Conservation (phyloP, 192 early-diverging fungal genomes). For the Dimargaris cristalligena region DNA sequence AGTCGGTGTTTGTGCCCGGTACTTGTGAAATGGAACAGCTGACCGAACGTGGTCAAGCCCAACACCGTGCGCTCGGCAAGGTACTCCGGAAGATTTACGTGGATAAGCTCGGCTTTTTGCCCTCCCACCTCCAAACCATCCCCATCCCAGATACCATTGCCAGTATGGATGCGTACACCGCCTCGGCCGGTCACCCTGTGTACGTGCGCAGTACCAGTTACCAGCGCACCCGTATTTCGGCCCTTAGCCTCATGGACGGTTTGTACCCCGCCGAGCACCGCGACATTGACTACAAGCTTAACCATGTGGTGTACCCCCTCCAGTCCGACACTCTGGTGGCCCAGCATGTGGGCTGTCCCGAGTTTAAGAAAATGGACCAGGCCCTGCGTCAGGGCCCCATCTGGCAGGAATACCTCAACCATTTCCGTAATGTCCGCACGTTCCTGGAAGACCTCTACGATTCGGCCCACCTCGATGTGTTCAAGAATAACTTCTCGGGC, state of each 20-base stretch:
- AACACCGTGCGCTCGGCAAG: constrained; percentile 27
- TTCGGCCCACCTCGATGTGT: neutral
- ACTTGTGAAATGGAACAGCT: constrained; percentile 37
- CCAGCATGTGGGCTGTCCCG: constrained; percentile 26
- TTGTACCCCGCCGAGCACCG: constrained; percentile 25
- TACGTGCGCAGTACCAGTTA: constrained; percentile 41
- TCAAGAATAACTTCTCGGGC: neutral
- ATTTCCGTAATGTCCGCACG: constrained; percentile 21
- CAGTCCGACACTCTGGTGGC: constrained; percentile 29
- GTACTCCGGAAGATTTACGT: constrained; percentile 30
- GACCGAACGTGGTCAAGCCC: constrained; percentile 36
- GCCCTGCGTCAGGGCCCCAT: constrained; percentile 1
- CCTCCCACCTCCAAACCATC: neutral
- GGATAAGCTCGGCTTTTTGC: constrained; percentile 26
- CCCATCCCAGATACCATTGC: too few relatives aligned
- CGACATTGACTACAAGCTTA: constrained; percentile 13
- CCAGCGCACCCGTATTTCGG: constrained; percentile 38
- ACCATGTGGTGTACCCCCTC: constrained; percentile 27
- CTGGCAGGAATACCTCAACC: constrained; percentile 21
- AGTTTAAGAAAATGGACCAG: constrained; percentile 2
- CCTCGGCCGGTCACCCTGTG: constrained; percentile 16
- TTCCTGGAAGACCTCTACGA: constrained; percentile 19
- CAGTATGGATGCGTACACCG: too few relatives aligned
- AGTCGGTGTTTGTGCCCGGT: constrained; percentile 13
- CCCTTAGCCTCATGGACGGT: constrained; percentile 26